Conservation (phyloP, 139 green algal species). For the Closterium sp. region DNA sequence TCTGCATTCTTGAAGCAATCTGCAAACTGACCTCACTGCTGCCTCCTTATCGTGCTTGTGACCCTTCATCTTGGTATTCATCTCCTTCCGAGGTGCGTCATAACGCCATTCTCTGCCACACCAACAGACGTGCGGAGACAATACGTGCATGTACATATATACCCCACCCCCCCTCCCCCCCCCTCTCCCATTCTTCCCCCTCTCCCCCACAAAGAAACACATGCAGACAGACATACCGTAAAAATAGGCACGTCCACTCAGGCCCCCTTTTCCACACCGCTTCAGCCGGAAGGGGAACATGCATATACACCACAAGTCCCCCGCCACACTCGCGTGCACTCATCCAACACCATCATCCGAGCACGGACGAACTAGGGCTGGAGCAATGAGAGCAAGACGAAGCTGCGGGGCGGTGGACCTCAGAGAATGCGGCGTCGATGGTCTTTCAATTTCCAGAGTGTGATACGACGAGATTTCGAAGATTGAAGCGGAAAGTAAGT, state of each 20-base stretch:
- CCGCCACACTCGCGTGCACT: not conserved
- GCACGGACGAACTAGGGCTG: not conserved
- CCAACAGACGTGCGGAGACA: not conserved
- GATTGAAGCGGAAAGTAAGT: not conserved
- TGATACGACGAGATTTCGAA: not conserved
- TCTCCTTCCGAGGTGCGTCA: constrained; percentile 45
- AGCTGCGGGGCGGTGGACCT: not conserved
- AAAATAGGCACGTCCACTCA: not conserved
- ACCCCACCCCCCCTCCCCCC: no score
- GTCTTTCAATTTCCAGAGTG: not conserved
- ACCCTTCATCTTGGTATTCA: constrained; percentile 48
- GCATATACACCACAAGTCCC: not conserved
- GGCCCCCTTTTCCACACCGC: not conserved
- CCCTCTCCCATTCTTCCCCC: no score
- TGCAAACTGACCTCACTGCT: constrained; percentile 11
- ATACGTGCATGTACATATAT: not conserved
- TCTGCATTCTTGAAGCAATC: not conserved
- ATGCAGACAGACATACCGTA: not conserved
- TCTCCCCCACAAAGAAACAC: not conserved
- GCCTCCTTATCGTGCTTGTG: constrained; percentile 45
- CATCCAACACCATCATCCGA: not conserved
- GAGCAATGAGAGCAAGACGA: not conserved
- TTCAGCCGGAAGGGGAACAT: not conserved
- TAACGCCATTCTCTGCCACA: constrained; percentile 37
- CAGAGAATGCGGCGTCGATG: not conserved